These are phyloP conservation scores for Clavariopsis aquatica DNA, from an alignment of 495 filamentous ascomycete genomes.

Conservation along the genomic window DNA sequence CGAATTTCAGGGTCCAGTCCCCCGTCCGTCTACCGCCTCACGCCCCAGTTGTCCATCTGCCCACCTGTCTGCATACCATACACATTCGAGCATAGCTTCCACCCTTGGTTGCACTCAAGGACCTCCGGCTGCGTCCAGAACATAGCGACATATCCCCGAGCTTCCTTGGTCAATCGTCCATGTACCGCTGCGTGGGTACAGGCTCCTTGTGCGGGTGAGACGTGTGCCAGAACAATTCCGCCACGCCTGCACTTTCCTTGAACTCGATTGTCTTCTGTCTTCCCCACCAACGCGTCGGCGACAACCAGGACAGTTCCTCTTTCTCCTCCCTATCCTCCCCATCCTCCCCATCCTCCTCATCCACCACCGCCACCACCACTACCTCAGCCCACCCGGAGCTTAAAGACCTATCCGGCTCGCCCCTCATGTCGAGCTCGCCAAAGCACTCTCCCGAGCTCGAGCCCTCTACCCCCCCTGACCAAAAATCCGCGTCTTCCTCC, in stretches of 20 bases:
- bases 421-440: constrained; percentile 16
- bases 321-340: neutral
- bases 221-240: neutral
- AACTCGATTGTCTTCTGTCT: neutral
- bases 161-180: neutral
- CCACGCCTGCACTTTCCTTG: neutral
- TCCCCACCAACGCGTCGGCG: neutral
- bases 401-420: neutral
- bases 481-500: neutral
- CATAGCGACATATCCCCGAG: neutral
- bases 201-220: neutral
- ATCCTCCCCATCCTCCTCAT: neutral
- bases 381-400: neutral
- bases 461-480: neutral
- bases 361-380: too few relatives aligned
- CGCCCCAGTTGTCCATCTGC: too few relatives aligned
- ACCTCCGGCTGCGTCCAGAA: too few relatives aligned
- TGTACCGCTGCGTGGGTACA: neutral
- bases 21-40: too few relatives aligned
- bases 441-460: neutral
- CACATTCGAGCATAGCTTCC: too few relatives aligned
- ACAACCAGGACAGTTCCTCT: neutral
- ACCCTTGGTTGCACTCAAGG: too few relatives aligned
- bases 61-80: too few relatives aligned
- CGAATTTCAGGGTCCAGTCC: too few relatives aligned